These are phyloP conservation scores for Pythium aphanidermatum DNA, from an alignment of 352 stramenopile species.

Conservation along the genomic window DNA sequence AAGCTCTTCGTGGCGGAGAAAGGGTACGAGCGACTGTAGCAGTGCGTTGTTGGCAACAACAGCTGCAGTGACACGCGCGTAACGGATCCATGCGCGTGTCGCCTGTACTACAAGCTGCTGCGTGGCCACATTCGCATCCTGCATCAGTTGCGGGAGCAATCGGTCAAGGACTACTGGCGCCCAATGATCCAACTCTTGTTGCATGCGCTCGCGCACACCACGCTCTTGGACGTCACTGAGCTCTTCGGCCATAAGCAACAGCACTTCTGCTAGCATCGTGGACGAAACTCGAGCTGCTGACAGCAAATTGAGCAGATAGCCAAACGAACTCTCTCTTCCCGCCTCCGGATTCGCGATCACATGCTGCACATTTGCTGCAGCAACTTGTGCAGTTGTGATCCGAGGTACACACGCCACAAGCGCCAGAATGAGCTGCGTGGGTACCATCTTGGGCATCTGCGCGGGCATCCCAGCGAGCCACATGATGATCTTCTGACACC, in stretches of 20 bases:
- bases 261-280: constrained; percentile 40
- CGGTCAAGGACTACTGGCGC: constrained; percentile 45
- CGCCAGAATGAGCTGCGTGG: constrained; percentile 67
- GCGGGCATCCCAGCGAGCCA: constrained; percentile 41
- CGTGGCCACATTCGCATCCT: constrained; percentile 32
- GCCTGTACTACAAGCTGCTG: constrained; percentile 59
- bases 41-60: constrained; percentile 59
- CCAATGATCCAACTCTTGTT: constrained; percentile 57
- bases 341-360: not conserved
- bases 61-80: constrained; percentile 30
- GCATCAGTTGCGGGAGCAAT: constrained; percentile 73
- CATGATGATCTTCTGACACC: constrained; percentile 42
- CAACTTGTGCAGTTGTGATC: constrained; percentile 34
- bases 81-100: constrained; percentile 57
- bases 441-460: constrained; percentile 53
- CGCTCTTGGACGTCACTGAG: constrained; percentile 46
- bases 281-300: constrained; percentile 27
- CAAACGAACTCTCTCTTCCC: constrained; percentile 28
- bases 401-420: constrained; percentile 54
- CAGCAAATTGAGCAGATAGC: constrained; percentile 52
- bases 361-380: constrained; percentile 2
- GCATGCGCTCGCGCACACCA: constrained; percentile 37
- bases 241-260: constrained; percentile 72
- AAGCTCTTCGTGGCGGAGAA: constrained; percentile 64
- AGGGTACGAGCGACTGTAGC: constrained; percentile 56